Percentiles rank a stretch among this genome's conserved stretches.
These are phyloP conservation scores for Stropharia rugosoannulata DNA, from an alignment of 768 basidiomycete genomes.

Conservation along the genomic window DNA sequence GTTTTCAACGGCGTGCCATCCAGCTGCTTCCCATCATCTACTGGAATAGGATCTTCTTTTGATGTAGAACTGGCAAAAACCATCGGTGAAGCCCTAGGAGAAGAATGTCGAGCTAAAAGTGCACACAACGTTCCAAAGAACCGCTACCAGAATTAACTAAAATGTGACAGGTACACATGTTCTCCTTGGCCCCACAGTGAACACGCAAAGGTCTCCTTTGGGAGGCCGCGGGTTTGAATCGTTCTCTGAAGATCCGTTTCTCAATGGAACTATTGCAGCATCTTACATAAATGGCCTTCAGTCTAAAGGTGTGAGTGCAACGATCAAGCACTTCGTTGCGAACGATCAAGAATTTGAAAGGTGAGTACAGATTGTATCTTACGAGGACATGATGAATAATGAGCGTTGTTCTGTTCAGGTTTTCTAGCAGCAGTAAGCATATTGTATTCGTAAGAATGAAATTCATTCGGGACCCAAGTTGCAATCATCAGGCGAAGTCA, in stretches of 20 bases:
- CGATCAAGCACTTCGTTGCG: conserved; percentile 63
- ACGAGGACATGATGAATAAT: neutral
- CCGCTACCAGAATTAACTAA: neutral
- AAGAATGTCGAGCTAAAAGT: conserved; percentile 53
- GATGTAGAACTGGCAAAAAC: conserved; percentile 45
- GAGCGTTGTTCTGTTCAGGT: conserved; percentile 27
- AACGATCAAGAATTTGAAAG: conserved; percentile 66
- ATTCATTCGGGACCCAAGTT: neutral
- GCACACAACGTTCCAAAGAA: neutral
- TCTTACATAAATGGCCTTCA: conserved; percentile 66
- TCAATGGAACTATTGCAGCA: conserved; percentile 55
- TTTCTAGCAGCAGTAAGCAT: conserved; percentile 44
- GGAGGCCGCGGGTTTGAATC: conserved; percentile 62
- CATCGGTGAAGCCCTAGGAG: conserved; percentile 51
- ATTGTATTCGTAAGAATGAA: neutral
- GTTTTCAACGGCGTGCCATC: conserved; percentile 58
- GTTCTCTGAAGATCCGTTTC: conserved; percentile 60
- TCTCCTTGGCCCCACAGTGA: conserved; percentile 63
- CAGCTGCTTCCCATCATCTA: conserved; percentile 58
- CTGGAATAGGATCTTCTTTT: conserved; percentile 56
- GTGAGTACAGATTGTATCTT: conserved; percentile 10
- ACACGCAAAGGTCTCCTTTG: conserved; percentile 60
- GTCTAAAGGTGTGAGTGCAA: conserved; percentile 53
- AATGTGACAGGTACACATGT: conserved; percentile 37
- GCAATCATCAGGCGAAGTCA: conserved; percentile 38